phyloP scores from a whole-genome alignment of 1,139 yeast species.

The Pichia sp. region DNA sequence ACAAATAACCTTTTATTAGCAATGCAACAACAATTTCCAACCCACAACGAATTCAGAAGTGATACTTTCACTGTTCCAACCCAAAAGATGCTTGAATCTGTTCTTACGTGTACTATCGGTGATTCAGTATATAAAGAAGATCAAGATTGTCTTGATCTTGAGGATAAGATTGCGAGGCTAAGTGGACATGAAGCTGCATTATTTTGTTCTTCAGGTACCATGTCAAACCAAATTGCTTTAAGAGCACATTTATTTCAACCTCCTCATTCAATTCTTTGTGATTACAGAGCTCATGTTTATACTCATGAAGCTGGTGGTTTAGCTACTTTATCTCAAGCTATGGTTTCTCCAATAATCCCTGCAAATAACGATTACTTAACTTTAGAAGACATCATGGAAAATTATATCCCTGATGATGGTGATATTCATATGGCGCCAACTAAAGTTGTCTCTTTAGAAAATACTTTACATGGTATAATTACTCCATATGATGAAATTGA shows the following conservation, averaged over 20 bases:
- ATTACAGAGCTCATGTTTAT: constrained; percentile 78
- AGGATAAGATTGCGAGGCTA: constrained; percentile 56
- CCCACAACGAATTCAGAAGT: constrained; percentile 50
- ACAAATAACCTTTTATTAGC: background rate
- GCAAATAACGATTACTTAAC: constrained; percentile 70
- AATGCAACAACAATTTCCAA: constrained; percentile 10
- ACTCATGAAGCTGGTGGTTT: constrained; percentile 86
- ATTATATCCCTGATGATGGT: constrained; percentile 68
- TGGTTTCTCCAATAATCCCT: constrained; percentile 83
- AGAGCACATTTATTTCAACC: constrained; percentile 77
- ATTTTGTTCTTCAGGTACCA: constrained; percentile 84
- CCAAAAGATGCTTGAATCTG: constrained; percentile 62
- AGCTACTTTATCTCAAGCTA: constrained; percentile 84
- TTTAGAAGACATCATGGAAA: constrained; percentile 64
- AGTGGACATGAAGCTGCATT: constrained; percentile 82
- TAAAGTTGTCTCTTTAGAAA: constrained; percentile 75
- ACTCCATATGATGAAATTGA: constrained; percentile 77
- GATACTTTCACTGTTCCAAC: constrained; percentile 96
- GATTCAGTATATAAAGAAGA: constrained; percentile 91
- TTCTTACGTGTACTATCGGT: constrained; percentile 59
- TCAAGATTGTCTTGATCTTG: constrained; percentile 58
- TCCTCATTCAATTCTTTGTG: constrained; percentile 80
- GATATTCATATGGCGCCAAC: constrained; percentile 91
- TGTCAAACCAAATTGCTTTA: constrained; percentile 83
- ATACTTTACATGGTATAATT: constrained; percentile 79